phyloP scores from a whole-genome alignment of 2,329 filamentous ascomycete genomes.

The Lomentospora prolificans region DNA sequence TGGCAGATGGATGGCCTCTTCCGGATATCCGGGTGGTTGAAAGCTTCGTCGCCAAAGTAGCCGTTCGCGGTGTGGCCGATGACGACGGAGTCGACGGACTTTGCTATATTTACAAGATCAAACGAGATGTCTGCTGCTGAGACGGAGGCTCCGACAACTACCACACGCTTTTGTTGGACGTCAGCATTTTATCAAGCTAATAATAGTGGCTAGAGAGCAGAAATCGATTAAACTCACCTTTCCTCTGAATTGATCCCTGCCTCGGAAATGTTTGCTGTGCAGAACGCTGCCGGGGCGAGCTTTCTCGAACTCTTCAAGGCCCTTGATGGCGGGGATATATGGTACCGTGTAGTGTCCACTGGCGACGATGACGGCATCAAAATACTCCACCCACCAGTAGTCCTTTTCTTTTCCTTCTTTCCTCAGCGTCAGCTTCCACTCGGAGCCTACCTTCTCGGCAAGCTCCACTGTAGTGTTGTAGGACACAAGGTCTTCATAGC shows the following conservation, averaged over 20 bases:
- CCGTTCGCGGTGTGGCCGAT: slow-evolving; percentile 37
- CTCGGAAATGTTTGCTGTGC: slow-evolving; percentile 45
- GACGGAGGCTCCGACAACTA: slow-evolving; percentile 55
- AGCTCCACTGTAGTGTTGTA: slow-evolving; percentile 54
- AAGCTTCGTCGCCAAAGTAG: slow-evolving; percentile 50
- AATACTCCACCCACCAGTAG: slow-evolving; percentile 31
- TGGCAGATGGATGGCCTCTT: slow-evolving; percentile 36
- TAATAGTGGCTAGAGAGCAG: no score
- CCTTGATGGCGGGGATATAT: slow-evolving; percentile 39
- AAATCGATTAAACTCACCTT: slow-evolving; percentile 31
- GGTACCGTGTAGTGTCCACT: slow-evolving; percentile 52
- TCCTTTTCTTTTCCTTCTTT: slow-evolving; percentile 27
- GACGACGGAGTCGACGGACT: slow-evolving; percentile 27
- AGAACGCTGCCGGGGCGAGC: slow-evolving; percentile 37
- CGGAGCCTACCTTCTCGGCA: slow-evolving; percentile 36
- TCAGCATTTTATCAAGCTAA: background rate
- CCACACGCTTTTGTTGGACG: slow-evolving; percentile 35
- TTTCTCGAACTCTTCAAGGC: slow-evolving; percentile 36
- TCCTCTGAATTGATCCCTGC: slow-evolving; percentile 30
- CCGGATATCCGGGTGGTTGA: slow-evolving; percentile 45
- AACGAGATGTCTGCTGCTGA: slow-evolving; percentile 54
- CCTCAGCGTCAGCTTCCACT: slow-evolving; percentile 45
- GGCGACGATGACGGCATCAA: slow-evolving; percentile 52
- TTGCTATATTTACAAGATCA: slow-evolving; percentile 35
- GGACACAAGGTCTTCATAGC: slow-evolving; percentile 40